A percentile compares a stretch with the other conserved stretches of the same genome.
phyloP scores from a whole-genome alignment of 1,284 basidiomycete species.

The Ganoderma leucocontextum region DNA sequence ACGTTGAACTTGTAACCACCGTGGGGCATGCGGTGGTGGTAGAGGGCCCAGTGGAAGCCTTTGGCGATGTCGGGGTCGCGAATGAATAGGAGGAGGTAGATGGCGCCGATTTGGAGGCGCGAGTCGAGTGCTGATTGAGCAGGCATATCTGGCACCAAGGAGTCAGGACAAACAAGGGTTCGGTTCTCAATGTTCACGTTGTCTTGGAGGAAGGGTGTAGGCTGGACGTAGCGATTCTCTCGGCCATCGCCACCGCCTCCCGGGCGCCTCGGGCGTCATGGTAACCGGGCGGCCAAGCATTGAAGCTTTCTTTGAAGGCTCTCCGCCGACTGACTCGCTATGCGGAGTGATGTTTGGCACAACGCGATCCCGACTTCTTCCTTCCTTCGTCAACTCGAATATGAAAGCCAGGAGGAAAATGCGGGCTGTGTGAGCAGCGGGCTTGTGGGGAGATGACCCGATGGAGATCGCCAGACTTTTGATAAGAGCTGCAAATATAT shows the following conservation, averaged over 20 bases:
- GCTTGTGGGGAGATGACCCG: neutral
- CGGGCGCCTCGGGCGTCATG: too few species aligned
- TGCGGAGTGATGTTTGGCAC: too few species aligned
- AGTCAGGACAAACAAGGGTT: too few species aligned
- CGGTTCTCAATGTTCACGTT: too few species aligned
- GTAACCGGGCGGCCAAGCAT: too few species aligned
- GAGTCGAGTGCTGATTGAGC: neutral
- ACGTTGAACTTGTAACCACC: conserved; percentile 19
- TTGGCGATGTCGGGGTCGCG: conserved; percentile 9
- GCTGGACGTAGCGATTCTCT: too few species aligned
- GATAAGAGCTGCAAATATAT: neutral
- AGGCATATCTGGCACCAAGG: too few species aligned
- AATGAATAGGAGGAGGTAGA: conserved; percentile 17
- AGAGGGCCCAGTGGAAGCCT: conserved; percentile 18
- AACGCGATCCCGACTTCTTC: too few species aligned
- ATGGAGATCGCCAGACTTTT: neutral
- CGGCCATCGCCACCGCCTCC: too few species aligned
- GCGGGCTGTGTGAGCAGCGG: neutral
- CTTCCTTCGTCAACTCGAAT: neutral
- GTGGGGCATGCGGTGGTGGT: conserved; percentile 8
- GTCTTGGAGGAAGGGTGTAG: too few species aligned
- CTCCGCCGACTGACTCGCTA: too few species aligned
- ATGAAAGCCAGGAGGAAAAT: neutral
- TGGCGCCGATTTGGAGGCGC: conserved; percentile 13
- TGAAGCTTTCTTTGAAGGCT: too few species aligned